phyloP scores from a whole-genome alignment of 306 rosid species.

The Rosa persica region DNA sequence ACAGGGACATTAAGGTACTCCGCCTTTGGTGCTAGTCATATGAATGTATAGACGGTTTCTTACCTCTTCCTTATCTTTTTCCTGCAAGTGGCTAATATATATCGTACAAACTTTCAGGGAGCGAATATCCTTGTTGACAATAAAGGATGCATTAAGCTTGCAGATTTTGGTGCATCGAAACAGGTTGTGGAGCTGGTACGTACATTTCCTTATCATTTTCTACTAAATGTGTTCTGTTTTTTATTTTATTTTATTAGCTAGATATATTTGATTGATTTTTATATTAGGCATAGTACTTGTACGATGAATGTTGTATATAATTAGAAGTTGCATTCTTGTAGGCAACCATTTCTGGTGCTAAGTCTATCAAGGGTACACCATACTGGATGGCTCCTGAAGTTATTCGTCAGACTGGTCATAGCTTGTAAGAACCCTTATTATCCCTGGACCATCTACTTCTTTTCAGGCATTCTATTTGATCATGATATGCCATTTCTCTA shows the following conservation, averaged over 20 bases:
- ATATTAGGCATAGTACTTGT: not conserved
- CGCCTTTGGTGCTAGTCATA: constrained; percentile 18
- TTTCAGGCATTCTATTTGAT: constrained; percentile 5
- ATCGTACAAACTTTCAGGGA: constrained; percentile 61
- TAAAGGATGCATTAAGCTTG: constrained; percentile 96
- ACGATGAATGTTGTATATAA: constrained; percentile 22
- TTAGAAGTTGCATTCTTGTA: constrained; percentile 38
- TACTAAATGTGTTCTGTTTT: constrained; percentile 7
- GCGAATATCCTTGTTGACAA: constrained; percentile 99
- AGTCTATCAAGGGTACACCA: constrained; percentile 99
- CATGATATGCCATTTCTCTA: not conserved
- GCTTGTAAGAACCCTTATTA: constrained; percentile 71
- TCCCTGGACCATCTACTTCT: constrained; percentile 21
- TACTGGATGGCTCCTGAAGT: constrained; percentile 99
- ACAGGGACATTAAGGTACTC: constrained; percentile 92
- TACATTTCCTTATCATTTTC: constrained; percentile 19
- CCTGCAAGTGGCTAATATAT: constrained; percentile 19
- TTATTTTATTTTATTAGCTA: not conserved
- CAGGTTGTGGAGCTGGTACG: constrained; percentile 98
- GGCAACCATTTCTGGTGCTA: constrained; percentile 98
- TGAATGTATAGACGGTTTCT: constrained; percentile 12
- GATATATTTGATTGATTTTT: not conserved
- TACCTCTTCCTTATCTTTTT: not conserved
- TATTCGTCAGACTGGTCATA: constrained; percentile 98
- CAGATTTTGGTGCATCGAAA: constrained; percentile 99